phyloP scores from a whole-genome alignment of 2,329 filamentous ascomycete genomes.

The Zopfia rhizophila region DNA sequence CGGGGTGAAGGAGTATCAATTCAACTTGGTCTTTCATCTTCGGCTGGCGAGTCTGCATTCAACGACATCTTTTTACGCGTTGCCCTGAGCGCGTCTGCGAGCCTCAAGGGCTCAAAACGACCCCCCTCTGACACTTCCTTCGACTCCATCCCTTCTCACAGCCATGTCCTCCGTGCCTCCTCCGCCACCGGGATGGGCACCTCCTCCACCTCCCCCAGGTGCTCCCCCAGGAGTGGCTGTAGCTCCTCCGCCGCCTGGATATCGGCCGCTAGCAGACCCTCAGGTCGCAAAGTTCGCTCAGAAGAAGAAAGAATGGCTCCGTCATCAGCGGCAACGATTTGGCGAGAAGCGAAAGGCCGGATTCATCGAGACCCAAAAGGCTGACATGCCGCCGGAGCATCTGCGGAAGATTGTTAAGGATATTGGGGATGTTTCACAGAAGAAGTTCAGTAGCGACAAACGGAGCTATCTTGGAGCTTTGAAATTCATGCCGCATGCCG shows the following conservation, averaged over 20 bases:
- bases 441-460: slow-evolving; percentile 99
- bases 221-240: slow-evolving; percentile 61
- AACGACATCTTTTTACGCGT: slow-evolving; percentile 5
- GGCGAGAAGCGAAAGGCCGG: slow-evolving; percentile 97
- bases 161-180: slow-evolving; percentile 46
- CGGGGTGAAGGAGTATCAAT: slow-evolving; percentile 9
- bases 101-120: slow-evolving; percentile 46
- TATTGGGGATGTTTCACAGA: slow-evolving; percentile 98
- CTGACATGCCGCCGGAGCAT: slow-evolving; percentile 98
- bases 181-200: slow-evolving; percentile 72
- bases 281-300: slow-evolving; percentile 94
- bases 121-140: slow-evolving; percentile 59
- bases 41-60: background rate
- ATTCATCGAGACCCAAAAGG: slow-evolving; percentile 97
- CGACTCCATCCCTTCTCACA: slow-evolving; percentile 36
- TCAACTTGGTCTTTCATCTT: background rate
- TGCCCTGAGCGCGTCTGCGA: slow-evolving; percentile 18
- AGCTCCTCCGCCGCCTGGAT: slow-evolving; percentile 84
- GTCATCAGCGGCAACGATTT: slow-evolving; percentile 89
- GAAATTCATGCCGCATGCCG: slow-evolving; percentile 99
- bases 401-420: slow-evolving; percentile 97
- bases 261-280: slow-evolving; percentile 81
- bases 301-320: slow-evolving; percentile 99
- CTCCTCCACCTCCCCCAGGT: slow-evolving; percentile 54
- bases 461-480: slow-evolving; percentile 95